Percentiles rank a stretch among this genome's conserved stretches.
Conservation (phyloP, 78 protist genomes). For the Pelomyxa schiedti region DNA sequence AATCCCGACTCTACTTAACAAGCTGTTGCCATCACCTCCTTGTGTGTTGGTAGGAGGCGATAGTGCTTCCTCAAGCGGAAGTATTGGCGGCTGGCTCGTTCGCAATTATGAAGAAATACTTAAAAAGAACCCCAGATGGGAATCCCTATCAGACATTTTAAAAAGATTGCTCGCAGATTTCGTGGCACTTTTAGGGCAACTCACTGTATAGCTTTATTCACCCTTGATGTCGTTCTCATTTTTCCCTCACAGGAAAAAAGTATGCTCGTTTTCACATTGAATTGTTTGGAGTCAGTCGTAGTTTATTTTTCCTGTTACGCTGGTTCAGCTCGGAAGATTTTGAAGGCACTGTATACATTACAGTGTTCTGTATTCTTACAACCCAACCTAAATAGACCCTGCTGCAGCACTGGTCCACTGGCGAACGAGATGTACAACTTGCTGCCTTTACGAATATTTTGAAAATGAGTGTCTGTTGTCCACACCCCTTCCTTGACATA, state of each 20-base stretch:
- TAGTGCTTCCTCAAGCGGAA: no score
- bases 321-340: constrained; percentile 6
- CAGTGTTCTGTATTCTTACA: neutral
- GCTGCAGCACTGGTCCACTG: constrained; percentile 20
- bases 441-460: constrained; percentile 37
- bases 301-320: constrained; percentile 16
- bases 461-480: constrained; percentile 24
- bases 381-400: neutral
- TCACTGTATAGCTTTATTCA: neutral
- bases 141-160: no score
- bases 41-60: no score
- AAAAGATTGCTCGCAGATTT: no score
- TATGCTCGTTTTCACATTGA: constrained; percentile 9
- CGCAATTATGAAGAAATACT: no score
- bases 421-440: constrained; percentile 34
- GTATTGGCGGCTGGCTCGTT: no score
- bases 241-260: neutral
- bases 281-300: constrained; percentile 7
- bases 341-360: neutral
- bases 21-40: no score
- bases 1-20: no score
- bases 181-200: no score
- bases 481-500: constrained; percentile 53
- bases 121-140: no score
- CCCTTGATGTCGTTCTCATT: constrained; percentile 15